Conservation (phyloP, 257 asterid genomes). For the Rauvolfia tetraphylla region DNA sequence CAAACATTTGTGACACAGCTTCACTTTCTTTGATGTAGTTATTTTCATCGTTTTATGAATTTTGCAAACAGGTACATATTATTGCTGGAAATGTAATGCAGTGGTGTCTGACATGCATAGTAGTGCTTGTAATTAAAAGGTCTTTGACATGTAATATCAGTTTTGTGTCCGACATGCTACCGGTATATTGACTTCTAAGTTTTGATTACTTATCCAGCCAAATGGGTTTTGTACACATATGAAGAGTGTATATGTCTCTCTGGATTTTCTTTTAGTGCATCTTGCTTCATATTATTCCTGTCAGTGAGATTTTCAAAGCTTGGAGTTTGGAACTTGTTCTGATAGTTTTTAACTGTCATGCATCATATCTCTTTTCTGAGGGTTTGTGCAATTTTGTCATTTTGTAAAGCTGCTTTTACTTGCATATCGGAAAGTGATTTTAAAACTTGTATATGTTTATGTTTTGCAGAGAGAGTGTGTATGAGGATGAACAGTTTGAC, state of each 20-base stretch:
- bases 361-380: neutral
- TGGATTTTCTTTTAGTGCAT: neutral
- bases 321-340: neutral
- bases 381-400: neutral
- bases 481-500: conserved; percentile 28
- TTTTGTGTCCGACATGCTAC: neutral
- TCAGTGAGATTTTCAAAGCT: neutral
- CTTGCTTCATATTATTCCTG: neutral
- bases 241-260: neutral
- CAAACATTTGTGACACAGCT: neutral
- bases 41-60: neutral
- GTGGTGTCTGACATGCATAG: neutral
- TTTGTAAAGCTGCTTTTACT: neutral
- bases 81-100: neutral
- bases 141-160: neutral
- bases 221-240: neutral
- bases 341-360: neutral
- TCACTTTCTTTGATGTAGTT: neutral
- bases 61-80: neutral
- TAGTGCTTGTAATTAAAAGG: neutral
- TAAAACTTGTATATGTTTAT: conserved; percentile 28
- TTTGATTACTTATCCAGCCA: neutral
- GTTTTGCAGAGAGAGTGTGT: conserved; percentile 30
- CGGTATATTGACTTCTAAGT: neutral
- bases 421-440: neutral